Evolutionary conservation across 257 asterid species (phyloP), one percentile per base, ranked within the genome.

Genomic region (Henckelia pumila): DNA sequence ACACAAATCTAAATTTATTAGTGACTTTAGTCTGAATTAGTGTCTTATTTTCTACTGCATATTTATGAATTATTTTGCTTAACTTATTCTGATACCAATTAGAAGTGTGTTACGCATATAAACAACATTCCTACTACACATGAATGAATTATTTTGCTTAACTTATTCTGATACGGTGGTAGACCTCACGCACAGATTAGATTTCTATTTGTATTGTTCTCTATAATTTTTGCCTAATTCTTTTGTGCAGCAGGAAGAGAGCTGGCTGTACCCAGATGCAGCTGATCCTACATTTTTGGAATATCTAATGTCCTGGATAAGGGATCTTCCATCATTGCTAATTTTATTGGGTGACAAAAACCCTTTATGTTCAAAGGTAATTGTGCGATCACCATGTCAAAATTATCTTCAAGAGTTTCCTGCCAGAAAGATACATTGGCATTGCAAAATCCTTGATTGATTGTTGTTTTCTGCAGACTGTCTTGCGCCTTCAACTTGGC

Each of bases 311-410:
- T 37, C 75, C 26, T 93, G 97, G 99, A 78, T 89, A 53, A 81
- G 74, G 58, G 82, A 80, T 76, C 89, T 93, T 76, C 95, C 97
- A 67, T 72, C 85, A 8, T 73, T 90, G 83, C 86, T 93, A 56
- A 58, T 84, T 57, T 77, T 66, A 40, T 77, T 93, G 77, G 95
- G 83, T 75, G 81, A 82, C 74, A 85, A 84, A 73, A 80, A 64
- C 49, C 92, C 91, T 44, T 50, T 55, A 59, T 78, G 81, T 73
- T 76, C 95, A 59, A 82, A 90, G 99, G 99, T 93, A 76, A 67
- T 35, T 79, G n/a, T 66, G 67, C 72, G 71, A 70, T 75, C 52
- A 44, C 64, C 65, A 32, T 21, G 64, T 67, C n/a, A 52, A 30
- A 33, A 61, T 6, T 61, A n/a, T 60, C 21, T 25, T 22, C 7